Evolutionary conservation across 768 basidiomycete genomes (phyloP).

Genomic region (Mycena vitilis): DNA sequence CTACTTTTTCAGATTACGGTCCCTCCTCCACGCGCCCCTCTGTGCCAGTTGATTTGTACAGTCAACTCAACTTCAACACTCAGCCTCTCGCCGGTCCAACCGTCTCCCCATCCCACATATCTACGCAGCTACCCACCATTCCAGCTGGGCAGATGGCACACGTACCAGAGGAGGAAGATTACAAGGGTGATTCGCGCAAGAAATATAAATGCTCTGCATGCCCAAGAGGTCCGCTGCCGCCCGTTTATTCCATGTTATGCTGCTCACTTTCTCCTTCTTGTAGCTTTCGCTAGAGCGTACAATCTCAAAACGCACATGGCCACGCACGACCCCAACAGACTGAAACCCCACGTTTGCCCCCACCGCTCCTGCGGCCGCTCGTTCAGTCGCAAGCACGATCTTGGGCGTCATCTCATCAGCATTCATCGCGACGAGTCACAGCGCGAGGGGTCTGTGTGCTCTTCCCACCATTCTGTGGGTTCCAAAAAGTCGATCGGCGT

Average conservation of each 20-base stretch:
- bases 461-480: conserved; percentile 51
- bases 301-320: conserved; percentile 96
- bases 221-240: conserved; percentile 67
- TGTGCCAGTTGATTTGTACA: conserved; percentile 60
- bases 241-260: conserved; percentile 6
- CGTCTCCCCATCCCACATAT: conserved; percentile 69
- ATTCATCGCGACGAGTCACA: conserved; percentile 76
- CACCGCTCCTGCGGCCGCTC: conserved; percentile 88
- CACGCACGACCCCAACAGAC: conserved; percentile 92
- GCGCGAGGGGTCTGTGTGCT: conserved; percentile 53
- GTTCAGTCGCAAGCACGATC: conserved; percentile 94
- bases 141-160: conserved; percentile 58
- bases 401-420: conserved; percentile 88
- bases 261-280: conserved; percentile 27
- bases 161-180: conserved; percentile 56
- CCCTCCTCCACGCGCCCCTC: conserved; percentile 61
- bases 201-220: conserved; percentile 84
- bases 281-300: conserved; percentile 93
- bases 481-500: conserved; percentile 74
- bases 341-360: conserved; percentile 91
- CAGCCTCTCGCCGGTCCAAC: conserved; percentile 55
- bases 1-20: conserved; percentile 78
- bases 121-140: conserved; percentile 59
- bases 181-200: conserved; percentile 71
- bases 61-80: conserved; percentile 61